Base-by-base conservation (phyloP, 2,329 filamentous ascomycete species). In the Scopulariopsis brevicaulis region DNA sequence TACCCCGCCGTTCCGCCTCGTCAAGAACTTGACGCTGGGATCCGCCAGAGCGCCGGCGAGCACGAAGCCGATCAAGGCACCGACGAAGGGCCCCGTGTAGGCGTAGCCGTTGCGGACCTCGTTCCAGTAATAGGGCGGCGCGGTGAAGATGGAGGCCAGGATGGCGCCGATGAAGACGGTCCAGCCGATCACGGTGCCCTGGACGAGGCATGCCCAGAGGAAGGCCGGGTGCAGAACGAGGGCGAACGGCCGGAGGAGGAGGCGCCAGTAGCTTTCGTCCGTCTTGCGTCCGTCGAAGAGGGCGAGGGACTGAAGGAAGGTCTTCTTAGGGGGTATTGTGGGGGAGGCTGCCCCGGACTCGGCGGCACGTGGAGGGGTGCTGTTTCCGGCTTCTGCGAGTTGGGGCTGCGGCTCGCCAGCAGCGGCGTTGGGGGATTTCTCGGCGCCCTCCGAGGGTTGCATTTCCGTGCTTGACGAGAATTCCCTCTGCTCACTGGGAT, bases 131-230 rank as follows among this genome's bases (percentile, higher is more conserved):
- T 92, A 81, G 1, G 90, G 89, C 1, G 87, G 86, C 1, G 86
- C 85, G 53, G 95, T 79, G 73, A 94, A 93, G 63, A 95, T 85
- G 60, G 86, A 83, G n/a, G 86, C 87, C 53, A 95, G 74, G 63
- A 94, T 84, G 60, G 94, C 86, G 59, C 89, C 88, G 63, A 96
- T 93, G 67, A 96, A 90, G 18, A 96, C 89, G 1, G 92, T 96
- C 92, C 93, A 97, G 62, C 92, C 93, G 66, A 96, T 96, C 67
- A 96, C 83, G 4, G 89, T 83, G 18, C 92, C 92, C 77, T 96
- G 92, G 55, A 92, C 89, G 3, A 96, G 76, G 65, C 77, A 78
- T 25, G 77, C 78, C 89, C 90, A 96, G 48, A 95, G 71, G 64
- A 96, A 90, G 8, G 89, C 89, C 0, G 91, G 92, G 68, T 96